Evolutionary conservation across 306 rosid genomes (phyloP), one percentile per base, ranked within the genome.

Genomic region (Gynostemma pentaphyllum): DNA sequence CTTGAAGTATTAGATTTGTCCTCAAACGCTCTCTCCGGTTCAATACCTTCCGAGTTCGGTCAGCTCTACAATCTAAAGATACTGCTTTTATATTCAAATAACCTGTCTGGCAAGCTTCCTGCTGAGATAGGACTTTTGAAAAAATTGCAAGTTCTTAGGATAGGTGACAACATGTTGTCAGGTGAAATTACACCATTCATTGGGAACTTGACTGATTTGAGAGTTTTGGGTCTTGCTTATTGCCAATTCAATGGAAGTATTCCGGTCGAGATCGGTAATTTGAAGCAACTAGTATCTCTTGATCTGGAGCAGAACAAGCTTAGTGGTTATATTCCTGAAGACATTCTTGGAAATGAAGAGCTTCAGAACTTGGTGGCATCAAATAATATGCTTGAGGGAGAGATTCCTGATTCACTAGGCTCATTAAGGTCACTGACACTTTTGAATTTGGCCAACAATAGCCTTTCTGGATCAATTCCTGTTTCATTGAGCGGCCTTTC

Each of bases 1-100:
- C 86, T 92, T 68, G 82, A 81, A 88, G 74, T 75, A 24, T 85
- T 92, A 34, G 99, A 92, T 76, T 73, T 92, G 78, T 88, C 99
- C 30, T 81, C 81, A 27, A 92, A 92, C 70, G 72, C 65, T 16
- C 80, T 92, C 71, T 68, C 78, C 14, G 96, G 99, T 9, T 72
- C 76, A 12, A 82, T 92, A 49, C 94, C 99, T 69, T 64, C 82
- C 27, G 88, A 81, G 73, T 66, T 92, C 15, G 78, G 87, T 9
- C 67, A 50, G 70, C 90, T 86, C 69, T 82, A 78, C 74, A 80
- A 76, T 75, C 88, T 92, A 57, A 71, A 68, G 66, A 59, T 26
- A 23, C 79, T 92, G 36, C 80, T 64, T 42, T 80, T 92, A 14
- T 72, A 79, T 70, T 81, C 96, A 56, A 92, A 92, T 74, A 75